Percentiles rank a stretch among this genome's conserved stretches.
phyloP scores from a whole-genome alignment of 2,329 filamentous ascomycete genomes.

The Pseudofabraea citricarpa region DNA sequence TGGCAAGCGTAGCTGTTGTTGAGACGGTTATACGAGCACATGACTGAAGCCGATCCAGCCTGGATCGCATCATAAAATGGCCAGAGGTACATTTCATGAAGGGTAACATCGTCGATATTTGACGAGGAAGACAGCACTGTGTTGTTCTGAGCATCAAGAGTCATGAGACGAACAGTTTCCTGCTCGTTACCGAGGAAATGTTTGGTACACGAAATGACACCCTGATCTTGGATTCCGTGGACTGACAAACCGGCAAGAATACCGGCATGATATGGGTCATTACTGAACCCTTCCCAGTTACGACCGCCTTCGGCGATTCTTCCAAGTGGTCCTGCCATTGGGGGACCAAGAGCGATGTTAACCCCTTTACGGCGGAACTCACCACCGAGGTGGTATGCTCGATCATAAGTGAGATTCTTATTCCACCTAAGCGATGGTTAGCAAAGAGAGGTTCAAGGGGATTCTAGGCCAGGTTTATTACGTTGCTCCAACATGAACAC shows the following conservation, averaged over 20 bases:
- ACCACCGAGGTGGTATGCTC: slow-evolving; percentile 68
- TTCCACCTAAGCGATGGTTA: slow-evolving; percentile 50
- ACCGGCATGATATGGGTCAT: slow-evolving; percentile 66
- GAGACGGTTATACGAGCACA: slow-evolving; percentile 74
- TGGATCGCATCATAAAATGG: slow-evolving; percentile 74
- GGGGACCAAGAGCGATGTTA: slow-evolving; percentile 64
- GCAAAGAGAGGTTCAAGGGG: neutral
- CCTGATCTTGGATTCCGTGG: neutral
- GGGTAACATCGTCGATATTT: slow-evolving; percentile 68
- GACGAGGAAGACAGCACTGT: slow-evolving; percentile 57
- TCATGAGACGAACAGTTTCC: slow-evolving; percentile 34
- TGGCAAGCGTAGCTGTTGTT: slow-evolving; percentile 64
- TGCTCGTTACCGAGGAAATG: slow-evolving; percentile 71
- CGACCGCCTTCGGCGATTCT: slow-evolving; percentile 59
- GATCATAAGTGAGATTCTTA: slow-evolving; percentile 59
- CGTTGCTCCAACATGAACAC: slow-evolving; percentile 52
- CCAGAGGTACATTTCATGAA: slow-evolving; percentile 77
- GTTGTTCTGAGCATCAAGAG: slow-evolving; percentile 20
- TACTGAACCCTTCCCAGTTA: slow-evolving; percentile 51
- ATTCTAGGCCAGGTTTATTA: neutral
- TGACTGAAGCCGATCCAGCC: slow-evolving; percentile 69
- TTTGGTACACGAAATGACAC: slow-evolving; percentile 6
- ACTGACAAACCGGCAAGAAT: neutral
- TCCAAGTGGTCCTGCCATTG: slow-evolving; percentile 59
- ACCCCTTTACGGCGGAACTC: slow-evolving; percentile 76